These are phyloP conservation scores for Colletotrichum sp. DNA, from an alignment of 2,329 filamentous ascomycete genomes.

Conservation along the genomic window DNA sequence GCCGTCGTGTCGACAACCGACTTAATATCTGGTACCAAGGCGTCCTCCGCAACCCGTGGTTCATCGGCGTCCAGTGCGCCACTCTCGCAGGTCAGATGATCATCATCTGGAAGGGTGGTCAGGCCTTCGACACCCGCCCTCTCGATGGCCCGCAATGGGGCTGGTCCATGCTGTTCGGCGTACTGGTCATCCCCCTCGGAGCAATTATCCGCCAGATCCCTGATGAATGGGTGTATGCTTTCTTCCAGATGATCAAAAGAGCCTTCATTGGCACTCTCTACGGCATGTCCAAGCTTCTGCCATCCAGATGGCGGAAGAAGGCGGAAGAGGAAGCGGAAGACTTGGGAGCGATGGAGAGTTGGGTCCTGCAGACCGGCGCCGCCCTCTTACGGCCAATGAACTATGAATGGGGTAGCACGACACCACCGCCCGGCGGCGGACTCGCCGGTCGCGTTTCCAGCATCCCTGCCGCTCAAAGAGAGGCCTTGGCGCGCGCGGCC, in stretches of 20 bases:
- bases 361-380: constrained; percentile 27
- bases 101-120: constrained; percentile 74
- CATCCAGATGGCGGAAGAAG: constrained; percentile 20
- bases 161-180: constrained; percentile 71
- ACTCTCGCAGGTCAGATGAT: constrained; percentile 74
- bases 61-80: constrained; percentile 69
- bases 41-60: constrained; percentile 77
- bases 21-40: constrained; percentile 82
- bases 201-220: constrained; percentile 46
- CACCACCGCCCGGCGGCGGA: constrained; percentile 2
- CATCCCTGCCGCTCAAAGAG: constrained; percentile 25
- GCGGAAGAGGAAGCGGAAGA: constrained; percentile 12
- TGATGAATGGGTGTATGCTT: constrained; percentile 42
- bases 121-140: constrained; percentile 66
- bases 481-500: constrained; percentile 20
- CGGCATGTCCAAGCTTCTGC: constrained; percentile 19
- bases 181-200: constrained; percentile 68
- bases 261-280: constrained; percentile 30
- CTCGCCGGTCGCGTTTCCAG: constrained; percentile 21
- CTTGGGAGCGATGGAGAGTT: constrained; percentile 22
- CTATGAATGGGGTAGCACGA: constrained; percentile 25
- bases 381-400: constrained; percentile 24
- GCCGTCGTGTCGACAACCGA: constrained; percentile 80
- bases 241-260: constrained; percentile 28
- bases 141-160: constrained; percentile 73